These are phyloP conservation scores for Dothideomycetidae sp. DNA, from an alignment of 2,329 filamentous ascomycete species.

Conservation along the genomic window DNA sequence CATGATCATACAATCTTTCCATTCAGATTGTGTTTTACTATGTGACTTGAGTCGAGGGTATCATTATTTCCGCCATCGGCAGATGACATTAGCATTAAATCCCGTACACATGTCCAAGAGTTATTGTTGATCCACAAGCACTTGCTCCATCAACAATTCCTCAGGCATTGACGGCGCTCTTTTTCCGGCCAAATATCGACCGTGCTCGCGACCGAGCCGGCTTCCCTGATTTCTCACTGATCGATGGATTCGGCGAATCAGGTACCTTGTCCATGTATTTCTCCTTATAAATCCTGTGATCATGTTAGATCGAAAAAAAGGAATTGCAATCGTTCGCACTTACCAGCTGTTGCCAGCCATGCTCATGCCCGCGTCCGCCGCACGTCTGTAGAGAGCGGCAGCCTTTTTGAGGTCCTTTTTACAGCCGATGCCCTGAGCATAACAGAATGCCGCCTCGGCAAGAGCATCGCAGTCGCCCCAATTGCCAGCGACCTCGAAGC, in stretches of 20 bases:
- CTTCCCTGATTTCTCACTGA: constrained; percentile 2
- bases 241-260: constrained; percentile 1
- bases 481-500: constrained; percentile 88
- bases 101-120: no score
- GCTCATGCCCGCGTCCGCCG: constrained; percentile 84
- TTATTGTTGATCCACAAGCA: no score
- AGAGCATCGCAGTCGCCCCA: constrained; percentile 95
- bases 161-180: constrained; percentile 4
- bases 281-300: constrained; percentile 77
- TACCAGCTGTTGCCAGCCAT: constrained; percentile 99
- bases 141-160: no score
- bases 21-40: no score
- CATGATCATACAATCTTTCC: no score
- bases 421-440: constrained; percentile 80
- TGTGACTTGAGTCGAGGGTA: no score
- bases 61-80: no score
- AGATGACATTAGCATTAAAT: no score
- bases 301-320: constrained; percentile 12
- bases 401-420: constrained; percentile 95
- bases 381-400: constrained; percentile 76
- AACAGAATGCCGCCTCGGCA: constrained; percentile 90
- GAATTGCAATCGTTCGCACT: constrained; percentile 25
- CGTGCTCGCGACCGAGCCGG: constrained; percentile 7
- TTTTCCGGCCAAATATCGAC: constrained; percentile 12
- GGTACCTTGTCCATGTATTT: constrained; percentile 61